Evolutionary conservation across 139 green algal genomes (phyloP).

Genomic region (Tetraselmis chui): DNA sequence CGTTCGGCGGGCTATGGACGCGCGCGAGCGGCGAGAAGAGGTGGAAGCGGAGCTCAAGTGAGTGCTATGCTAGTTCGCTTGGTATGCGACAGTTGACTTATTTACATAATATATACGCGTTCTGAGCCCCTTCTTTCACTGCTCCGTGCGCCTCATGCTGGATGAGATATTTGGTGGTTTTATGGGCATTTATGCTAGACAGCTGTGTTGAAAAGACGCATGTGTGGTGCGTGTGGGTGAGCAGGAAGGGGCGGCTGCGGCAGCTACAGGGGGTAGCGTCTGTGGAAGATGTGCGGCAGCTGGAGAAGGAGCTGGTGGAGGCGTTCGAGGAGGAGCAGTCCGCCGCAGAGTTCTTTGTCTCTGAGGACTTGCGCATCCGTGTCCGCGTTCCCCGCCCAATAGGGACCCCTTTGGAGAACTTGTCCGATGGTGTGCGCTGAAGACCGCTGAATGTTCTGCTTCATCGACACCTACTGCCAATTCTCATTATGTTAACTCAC

Average conservation of each 20-base stretch:
- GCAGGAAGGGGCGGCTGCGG: neutral
- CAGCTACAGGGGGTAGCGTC: neutral
- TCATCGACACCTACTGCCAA: neutral
- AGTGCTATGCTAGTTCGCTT: too few species aligned
- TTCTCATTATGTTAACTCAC: too few species aligned
- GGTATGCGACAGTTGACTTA: too few species aligned
- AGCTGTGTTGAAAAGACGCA: too few species aligned
- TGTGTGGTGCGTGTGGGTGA: too few species aligned
- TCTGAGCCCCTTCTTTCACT: too few species aligned
- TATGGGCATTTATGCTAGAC: too few species aligned
- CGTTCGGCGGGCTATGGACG: neutral
- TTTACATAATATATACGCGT: too few species aligned
- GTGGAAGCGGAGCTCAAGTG: neutral
- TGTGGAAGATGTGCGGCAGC: neutral
- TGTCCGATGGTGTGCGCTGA: neutral
- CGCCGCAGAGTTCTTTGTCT: neutral
- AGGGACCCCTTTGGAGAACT: neutral
- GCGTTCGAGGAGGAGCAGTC: neutral
- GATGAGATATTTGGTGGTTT: too few species aligned
- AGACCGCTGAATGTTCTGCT: too few species aligned
- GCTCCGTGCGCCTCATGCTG: too few species aligned
- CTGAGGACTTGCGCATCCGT: neutral
- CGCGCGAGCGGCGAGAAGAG: neutral
- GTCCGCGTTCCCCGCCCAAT: neutral
- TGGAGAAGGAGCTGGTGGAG: neutral